Conservation (phyloP, 2,329 filamentous ascomycete species). For the Clarireedia homoeocarpa region DNA sequence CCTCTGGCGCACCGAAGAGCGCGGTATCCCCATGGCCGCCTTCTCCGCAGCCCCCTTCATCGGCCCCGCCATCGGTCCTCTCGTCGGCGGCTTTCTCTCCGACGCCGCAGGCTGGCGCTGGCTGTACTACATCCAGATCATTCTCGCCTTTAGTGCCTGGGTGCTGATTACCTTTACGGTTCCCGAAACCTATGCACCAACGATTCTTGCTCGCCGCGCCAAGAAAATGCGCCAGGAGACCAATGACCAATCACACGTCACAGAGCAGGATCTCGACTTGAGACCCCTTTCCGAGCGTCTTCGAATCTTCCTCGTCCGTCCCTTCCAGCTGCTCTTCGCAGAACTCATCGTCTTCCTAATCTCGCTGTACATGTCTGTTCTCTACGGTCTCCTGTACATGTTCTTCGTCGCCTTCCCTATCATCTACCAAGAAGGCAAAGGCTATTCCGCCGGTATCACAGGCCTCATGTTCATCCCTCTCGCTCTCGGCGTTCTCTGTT, state of each 20-base stretch:
- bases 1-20: conserved; percentile 76
- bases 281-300: conserved; percentile 62
- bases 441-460: conserved; percentile 63
- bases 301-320: conserved; percentile 67
- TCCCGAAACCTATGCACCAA: conserved; percentile 80
- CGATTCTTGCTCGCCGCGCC: conserved; percentile 63
- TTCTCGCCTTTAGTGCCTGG: conserved; percentile 63
- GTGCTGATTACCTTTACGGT: conserved; percentile 78
- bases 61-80: conserved; percentile 68
- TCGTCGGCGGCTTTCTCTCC: conserved; percentile 69
- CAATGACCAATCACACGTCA: conserved; percentile 60
- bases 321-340: conserved; percentile 76
- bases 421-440: conserved; percentile 68
- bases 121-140: conserved; percentile 83
- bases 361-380: conserved; percentile 70
- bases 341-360: conserved; percentile 84
- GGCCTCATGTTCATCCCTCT: conserved; percentile 85
- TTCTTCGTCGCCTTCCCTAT: conserved; percentile 46
- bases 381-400: conserved; percentile 51
- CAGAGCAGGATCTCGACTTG: conserved; percentile 71
- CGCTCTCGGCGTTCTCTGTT: conserved; percentile 64
- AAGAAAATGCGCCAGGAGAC: conserved; percentile 63
- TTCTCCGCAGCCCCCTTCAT: conserved; percentile 79
- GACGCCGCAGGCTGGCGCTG: conserved; percentile 70
- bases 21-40: conserved; percentile 79